Conservation (phyloP, 768 basidiomycete genomes). For the Pleurotus salmoneostramineus region DNA sequence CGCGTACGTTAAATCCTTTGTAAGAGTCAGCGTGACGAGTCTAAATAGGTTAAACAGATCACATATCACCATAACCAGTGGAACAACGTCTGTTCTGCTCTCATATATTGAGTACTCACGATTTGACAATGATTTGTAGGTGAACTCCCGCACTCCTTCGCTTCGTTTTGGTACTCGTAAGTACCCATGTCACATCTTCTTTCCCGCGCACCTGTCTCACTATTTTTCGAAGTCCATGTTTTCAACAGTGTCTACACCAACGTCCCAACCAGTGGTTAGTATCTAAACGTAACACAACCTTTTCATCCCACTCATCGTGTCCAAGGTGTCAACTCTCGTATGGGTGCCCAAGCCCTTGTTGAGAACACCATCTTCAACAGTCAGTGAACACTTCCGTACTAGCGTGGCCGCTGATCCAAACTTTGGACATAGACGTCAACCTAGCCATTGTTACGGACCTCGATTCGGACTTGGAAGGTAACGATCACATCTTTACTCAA, state of each 20-base stretch:
- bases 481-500: background rate
- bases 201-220: too few species aligned
- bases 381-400: background rate
- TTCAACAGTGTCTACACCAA: constrained; percentile 4
- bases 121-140: background rate
- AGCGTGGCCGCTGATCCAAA: background rate
- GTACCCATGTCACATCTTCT: background rate
- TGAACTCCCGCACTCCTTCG: constrained; percentile 1
- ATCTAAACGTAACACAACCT: background rate
- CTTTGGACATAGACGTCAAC: background rate
- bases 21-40: too few species aligned
- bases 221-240: background rate
- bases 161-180: background rate
- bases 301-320: too few species aligned
- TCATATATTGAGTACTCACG: too few species aligned
- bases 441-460: background rate
- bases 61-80: background rate
- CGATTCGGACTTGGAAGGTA: background rate
- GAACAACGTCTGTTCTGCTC: background rate
- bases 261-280: background rate
- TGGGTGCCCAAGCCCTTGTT: background rate
- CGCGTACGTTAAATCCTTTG: background rate
- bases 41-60: background rate
- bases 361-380: background rate
- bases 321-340: constrained; percentile 1